Evolutionary conservation across 2,329 filamentous ascomycete genomes (phyloP).

Genomic region (Botrytis elliptica): DNA sequence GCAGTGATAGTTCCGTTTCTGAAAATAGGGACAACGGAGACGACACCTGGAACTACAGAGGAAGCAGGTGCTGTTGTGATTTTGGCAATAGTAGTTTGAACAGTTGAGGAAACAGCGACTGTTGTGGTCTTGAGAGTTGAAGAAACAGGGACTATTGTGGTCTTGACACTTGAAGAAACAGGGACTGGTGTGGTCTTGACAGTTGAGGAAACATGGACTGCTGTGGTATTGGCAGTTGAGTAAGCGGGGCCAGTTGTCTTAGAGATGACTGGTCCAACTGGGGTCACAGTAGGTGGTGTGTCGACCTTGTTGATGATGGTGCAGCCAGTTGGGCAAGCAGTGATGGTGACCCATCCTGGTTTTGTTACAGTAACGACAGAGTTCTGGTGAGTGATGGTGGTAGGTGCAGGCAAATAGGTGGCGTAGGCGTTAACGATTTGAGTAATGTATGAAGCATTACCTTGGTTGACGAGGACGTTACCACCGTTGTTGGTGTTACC

Average conservation of each 20-base stretch:
- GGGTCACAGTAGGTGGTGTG: constrained; percentile 16
- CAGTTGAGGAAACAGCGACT: not conserved
- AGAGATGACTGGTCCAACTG: not conserved
- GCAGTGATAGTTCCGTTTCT: not conserved
- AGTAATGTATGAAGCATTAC: constrained; percentile 10
- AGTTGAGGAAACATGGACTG: not conserved
- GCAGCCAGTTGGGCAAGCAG: constrained; percentile 24
- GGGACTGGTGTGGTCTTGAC: not conserved
- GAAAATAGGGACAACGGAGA: not conserved
- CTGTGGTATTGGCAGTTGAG: not conserved
- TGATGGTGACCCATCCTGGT: constrained; percentile 25
- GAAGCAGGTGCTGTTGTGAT: not conserved
- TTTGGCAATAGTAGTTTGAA: not conserved
- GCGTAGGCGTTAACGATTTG: constrained; percentile 26
- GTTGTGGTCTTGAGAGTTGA: not conserved
- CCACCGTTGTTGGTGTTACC: not conserved
- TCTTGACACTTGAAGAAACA: not conserved
- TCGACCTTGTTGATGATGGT: constrained; percentile 24
- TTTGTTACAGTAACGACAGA: constrained; percentile 21
- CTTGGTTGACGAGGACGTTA: not conserved
- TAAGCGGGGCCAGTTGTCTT: not conserved
- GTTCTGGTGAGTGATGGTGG: constrained; percentile 21
- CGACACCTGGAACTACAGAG: not conserved
- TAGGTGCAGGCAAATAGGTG: constrained; percentile 24
- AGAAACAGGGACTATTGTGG: not conserved